These are phyloP conservation scores for Harringtonia lauricola DNA, from an alignment of 2,329 filamentous ascomycete genomes.

Conservation along the genomic window DNA sequence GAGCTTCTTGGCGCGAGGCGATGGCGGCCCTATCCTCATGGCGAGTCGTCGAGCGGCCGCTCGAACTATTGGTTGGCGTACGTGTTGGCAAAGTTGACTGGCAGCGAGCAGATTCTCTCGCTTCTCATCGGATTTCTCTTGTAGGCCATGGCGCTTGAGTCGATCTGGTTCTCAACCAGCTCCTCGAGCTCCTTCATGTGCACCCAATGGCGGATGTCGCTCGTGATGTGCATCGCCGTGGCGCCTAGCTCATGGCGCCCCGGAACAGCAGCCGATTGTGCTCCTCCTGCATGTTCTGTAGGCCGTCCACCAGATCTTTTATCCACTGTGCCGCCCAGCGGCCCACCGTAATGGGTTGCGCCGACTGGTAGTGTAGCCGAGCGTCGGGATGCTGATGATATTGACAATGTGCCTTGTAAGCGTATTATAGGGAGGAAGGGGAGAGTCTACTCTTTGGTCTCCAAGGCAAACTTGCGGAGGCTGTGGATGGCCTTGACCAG, in stretches of 20 bases:
- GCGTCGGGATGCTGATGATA: slow-evolving; percentile 19
- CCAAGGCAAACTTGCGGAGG: slow-evolving; percentile 57
- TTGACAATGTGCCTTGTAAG: no score
- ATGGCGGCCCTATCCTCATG: slow-evolving; percentile 65
- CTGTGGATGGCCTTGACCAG: slow-evolving; percentile 70
- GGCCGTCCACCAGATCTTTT: slow-evolving; percentile 58
- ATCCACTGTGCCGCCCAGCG: slow-evolving; percentile 61
- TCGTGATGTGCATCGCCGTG: slow-evolving; percentile 26
- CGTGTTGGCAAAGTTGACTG: slow-evolving; percentile 47
- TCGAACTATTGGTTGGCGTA: slow-evolving; percentile 65
- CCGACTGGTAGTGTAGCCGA: slow-evolving; percentile 45
- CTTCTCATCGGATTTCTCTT: slow-evolving; percentile 42
- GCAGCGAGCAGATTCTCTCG: slow-evolving; percentile 30
- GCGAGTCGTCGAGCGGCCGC: slow-evolving; percentile 72
- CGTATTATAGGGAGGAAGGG: no score
- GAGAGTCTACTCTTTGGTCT: slow-evolving; percentile 25
- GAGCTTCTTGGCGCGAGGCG: slow-evolving; percentile 65
- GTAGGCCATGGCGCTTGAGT: slow-evolving; percentile 45
- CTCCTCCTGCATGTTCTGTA: slow-evolving; percentile 60
- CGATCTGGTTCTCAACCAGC: slow-evolving; percentile 75
- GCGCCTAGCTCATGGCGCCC: slow-evolving; percentile 58
- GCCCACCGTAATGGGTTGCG: slow-evolving; percentile 51
- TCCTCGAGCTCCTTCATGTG: slow-evolving; percentile 71
- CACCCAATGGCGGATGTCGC: slow-evolving; percentile 23
- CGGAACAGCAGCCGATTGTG: slow-evolving; percentile 63